Conservation (phyloP, 306 rosid species). For the Boehmeria nivea region DNA sequence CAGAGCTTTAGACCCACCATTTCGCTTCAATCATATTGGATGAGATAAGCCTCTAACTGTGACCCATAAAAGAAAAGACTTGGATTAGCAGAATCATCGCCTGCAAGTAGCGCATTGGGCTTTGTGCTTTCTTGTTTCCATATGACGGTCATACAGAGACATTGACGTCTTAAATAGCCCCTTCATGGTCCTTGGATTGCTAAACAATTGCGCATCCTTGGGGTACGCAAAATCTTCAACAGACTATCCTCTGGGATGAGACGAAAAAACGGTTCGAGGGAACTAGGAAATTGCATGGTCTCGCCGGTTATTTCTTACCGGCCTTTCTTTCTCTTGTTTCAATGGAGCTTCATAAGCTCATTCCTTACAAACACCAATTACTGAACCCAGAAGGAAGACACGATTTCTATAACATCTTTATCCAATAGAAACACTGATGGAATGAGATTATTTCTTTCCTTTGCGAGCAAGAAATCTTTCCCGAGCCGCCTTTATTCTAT, state of each 20-base stretch:
- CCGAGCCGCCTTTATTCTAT: slow-evolving; percentile 75
- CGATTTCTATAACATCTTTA: no score
- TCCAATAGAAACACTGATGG: no score
- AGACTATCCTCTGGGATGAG: neutral
- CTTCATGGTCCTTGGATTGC: slow-evolving; percentile 3
- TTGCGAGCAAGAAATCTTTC: slow-evolving; percentile 83
- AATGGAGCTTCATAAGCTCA: no score
- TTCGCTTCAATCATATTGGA: neutral
- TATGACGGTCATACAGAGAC: neutral
- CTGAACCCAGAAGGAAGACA: no score
- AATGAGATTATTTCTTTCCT: slow-evolving; percentile 48
- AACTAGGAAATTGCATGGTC: no score
- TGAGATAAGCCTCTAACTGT: neutral
- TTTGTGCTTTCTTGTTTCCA: neutral
- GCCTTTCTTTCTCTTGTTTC: no score
- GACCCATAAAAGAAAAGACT: no score
- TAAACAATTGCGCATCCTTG: neutral
- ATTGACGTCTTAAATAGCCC: neutral
- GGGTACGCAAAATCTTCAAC: neutral
- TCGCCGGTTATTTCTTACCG: no score
- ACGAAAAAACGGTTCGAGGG: no score
- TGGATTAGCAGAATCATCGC: neutral
- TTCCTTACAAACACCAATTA: no score
- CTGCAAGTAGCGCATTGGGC: neutral
- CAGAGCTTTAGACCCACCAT: no score